Base-by-base conservation (phyloP, 208 protist species). In the Naegleria lovaniensis region DNA sequence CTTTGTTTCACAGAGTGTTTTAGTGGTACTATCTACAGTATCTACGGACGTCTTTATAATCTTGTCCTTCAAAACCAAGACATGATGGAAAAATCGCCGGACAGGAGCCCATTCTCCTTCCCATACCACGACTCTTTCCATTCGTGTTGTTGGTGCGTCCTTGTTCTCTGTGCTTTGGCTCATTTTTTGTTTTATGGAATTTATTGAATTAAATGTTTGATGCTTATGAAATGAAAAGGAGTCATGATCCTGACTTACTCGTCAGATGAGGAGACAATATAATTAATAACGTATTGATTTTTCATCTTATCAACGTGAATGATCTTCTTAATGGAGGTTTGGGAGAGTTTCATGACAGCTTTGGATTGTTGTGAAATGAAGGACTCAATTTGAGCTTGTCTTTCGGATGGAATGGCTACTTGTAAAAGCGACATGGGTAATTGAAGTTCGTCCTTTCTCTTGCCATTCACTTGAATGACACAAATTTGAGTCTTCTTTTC, bases 401-500 rank as follows among this genome's bases (percentile, higher is more conserved):
- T 79, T 79, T 79, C 67, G 7, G 0, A 15, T 6, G 13, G 0
- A 33, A 36, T 36, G 16, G 0, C 29, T 0, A 79, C 36, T 33
- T 79, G 13, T 9, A 79, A 79, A 36, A 79, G 16, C 0, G 16
- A 29, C 0, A 79, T 79, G 19, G 67, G 67, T 36, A 79, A 36
- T 36, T 79, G 67, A 1, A 79, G 0, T 3, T 79, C 67, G 9
- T 79, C 67, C n/a, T 33, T 79, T 79, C 29, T 79, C 67, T 79
- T 79, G 6, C 67, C 67, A 33, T 79, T 79, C 29, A 79, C 29
- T 79, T 79, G 67, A 11, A 79, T n/a, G 0, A 79, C 67, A 79
- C 67, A 79, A 13, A 79, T 0, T 79, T 79, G 67, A 79, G 25
- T 79, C 67, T 79, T 79, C 67, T 79, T 79, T 79, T 79, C 67